Evolutionary conservation across 2,329 filamentous ascomycete species (phyloP).

Genomic region (Tricladium varicosporioides): DNA sequence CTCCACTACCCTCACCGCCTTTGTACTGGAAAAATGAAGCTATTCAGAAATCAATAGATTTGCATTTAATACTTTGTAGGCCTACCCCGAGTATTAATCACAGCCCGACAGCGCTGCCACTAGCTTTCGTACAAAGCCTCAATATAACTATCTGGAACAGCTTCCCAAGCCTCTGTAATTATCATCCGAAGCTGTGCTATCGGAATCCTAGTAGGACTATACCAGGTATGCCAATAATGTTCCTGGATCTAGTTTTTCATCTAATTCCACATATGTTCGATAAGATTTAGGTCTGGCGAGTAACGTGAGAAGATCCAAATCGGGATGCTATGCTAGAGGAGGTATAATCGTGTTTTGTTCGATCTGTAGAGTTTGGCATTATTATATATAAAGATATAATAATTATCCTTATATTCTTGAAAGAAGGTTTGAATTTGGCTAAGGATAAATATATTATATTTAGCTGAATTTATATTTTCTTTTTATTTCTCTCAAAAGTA

Average conservation of each 20-base stretch:
- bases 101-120: slow-evolving; percentile 12
- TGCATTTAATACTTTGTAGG: too few species aligned
- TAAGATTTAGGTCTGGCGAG: slow-evolving; percentile 4
- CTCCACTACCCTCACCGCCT: neutral
- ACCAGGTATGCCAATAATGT: neutral
- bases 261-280: slow-evolving; percentile 2
- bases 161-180: slow-evolving; percentile 11
- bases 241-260: slow-evolving; percentile 2
- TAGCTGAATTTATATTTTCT: neutral
- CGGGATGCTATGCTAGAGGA: neutral
- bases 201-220: neutral
- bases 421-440: too few species aligned
- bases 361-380: neutral
- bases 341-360: neutral
- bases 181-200: neutral
- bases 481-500: slow-evolving; percentile 10
- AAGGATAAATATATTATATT: neutral
- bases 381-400: slow-evolving; percentile 1
- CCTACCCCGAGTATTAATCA: too few species aligned
- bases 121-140: slow-evolving; percentile 2
- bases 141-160: slow-evolving; percentile 10
- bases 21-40: too few species aligned
- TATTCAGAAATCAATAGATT: too few species aligned
- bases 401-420: neutral
- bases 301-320: neutral